Evolutionary conservation across 768 basidiomycete species (phyloP).

Genomic region (Macrolepiota dolichaula): DNA sequence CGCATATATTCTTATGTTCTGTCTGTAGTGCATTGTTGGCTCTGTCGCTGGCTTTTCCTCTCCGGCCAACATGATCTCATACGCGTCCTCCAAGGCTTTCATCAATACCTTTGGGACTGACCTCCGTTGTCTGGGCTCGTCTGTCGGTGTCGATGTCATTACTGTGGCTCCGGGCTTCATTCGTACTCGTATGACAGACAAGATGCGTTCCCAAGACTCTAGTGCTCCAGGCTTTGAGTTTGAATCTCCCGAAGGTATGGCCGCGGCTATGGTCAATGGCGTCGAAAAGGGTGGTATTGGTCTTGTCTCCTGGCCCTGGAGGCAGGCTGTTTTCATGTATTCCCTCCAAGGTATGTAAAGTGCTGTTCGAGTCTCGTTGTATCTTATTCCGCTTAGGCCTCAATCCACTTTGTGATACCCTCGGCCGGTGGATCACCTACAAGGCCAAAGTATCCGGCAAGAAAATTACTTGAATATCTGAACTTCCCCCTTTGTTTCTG

Average conservation of each 20-base stretch:
- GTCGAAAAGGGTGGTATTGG: constrained; percentile 25
- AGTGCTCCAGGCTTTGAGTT: constrained; percentile 18
- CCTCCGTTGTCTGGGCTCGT: constrained; percentile 24
- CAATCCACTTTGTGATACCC: background rate
- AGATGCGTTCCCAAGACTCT: constrained; percentile 22
- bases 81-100: constrained; percentile 28
- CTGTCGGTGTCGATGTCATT: constrained; percentile 22
- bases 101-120: constrained; percentile 27
- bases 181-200: constrained; percentile 24
- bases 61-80: constrained; percentile 30
- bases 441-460: constrained; percentile 19
- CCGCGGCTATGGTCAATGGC: constrained; percentile 20
- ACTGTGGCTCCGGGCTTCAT: constrained; percentile 25
- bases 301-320: constrained; percentile 22
- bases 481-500: too few relatives aligned
- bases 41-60: constrained; percentile 23
- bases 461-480: constrained; percentile 18
- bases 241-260: constrained; percentile 19
- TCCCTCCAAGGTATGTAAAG: constrained; percentile 19
- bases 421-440: constrained; percentile 12
- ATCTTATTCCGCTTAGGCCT: background rate
- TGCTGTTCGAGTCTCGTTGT: background rate
- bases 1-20: background rate
- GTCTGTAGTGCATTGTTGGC: constrained; percentile 25
- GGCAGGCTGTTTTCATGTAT: constrained; percentile 21